phyloP scores from a whole-genome alignment of 805 yeast species.

The Hyphopichia homilentoma region DNA sequence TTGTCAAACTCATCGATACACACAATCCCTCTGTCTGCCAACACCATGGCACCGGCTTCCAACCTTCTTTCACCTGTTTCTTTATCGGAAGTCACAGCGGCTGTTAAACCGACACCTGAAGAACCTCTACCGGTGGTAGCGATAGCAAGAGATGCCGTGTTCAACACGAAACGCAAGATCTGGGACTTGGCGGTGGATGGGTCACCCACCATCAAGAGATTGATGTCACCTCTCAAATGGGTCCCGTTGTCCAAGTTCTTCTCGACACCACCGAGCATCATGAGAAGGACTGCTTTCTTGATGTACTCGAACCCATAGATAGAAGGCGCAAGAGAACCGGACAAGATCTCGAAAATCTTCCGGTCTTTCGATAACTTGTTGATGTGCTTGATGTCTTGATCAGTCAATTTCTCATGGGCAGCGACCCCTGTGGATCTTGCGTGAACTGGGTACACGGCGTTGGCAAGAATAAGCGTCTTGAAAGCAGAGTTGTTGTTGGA shows the following conservation, averaged over 20 bases:
- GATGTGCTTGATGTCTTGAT: conserved; percentile 81
- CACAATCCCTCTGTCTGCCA: conserved; percentile 95
- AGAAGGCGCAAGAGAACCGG: conserved; percentile 91
- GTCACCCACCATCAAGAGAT: conserved; percentile 95
- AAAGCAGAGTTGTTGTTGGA: conserved; percentile 61
- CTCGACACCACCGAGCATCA: conserved; percentile 92
- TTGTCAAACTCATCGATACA: conserved; percentile 99
- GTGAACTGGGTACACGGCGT: conserved; percentile 84
- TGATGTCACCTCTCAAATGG: conserved; percentile 97
- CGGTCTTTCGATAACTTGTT: conserved; percentile 68
- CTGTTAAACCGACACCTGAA: conserved; percentile 99
- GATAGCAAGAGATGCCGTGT: conserved; percentile 92
- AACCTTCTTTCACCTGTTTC: conserved; percentile 96
- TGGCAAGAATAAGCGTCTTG: conserved; percentile 79
- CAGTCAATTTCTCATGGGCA: conserved; percentile 64
- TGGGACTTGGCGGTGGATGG: conserved; percentile 99
- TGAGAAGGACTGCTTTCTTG: conserved; percentile 84
- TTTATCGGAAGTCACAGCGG: conserved; percentile 93
- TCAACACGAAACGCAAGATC: conserved; percentile 86
- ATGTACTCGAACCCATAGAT: conserved; percentile 91
- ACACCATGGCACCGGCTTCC: conserved; percentile 99
- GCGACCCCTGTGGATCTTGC: conserved; percentile 86
- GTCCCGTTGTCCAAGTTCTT: conserved; percentile 93
- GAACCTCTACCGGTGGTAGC: conserved; percentile 99
- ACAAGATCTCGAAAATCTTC: conserved; percentile 70